These are phyloP conservation scores for Terfezia boudieri DNA, from an alignment of 495 filamentous ascomycete genomes.

Conservation along the genomic window DNA sequence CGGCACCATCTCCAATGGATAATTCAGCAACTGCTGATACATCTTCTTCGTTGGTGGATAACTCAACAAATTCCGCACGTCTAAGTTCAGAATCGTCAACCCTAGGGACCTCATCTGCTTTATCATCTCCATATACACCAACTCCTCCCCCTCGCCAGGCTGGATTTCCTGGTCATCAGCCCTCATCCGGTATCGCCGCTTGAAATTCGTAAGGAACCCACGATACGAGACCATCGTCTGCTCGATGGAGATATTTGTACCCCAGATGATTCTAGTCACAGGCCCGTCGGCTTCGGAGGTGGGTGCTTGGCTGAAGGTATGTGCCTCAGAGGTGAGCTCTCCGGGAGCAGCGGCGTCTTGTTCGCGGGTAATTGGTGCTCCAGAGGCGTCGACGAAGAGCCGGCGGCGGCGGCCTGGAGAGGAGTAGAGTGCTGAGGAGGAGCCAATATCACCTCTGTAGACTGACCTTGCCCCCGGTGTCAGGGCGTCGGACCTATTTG, in stretches of 20 bases:
- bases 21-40: conserved; percentile 82
- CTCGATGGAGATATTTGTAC: conserved; percentile 82
- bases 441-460: conserved; percentile 16
- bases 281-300: conserved; percentile 84
- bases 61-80: conserved; percentile 70
- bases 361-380: conserved; percentile 9
- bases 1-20: conserved; percentile 86
- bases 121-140: conserved; percentile 70
- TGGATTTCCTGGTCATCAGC: conserved; percentile 26
- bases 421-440: conserved; percentile 13
- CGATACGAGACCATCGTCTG: conserved; percentile 73
- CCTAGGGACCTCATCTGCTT: conserved; percentile 77
- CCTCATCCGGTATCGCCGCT: conserved; percentile 82
- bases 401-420: conserved; percentile 16
- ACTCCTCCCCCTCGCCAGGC: conserved; percentile 47
- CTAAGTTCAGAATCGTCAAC: conserved; percentile 61
- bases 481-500: conserved; percentile 2
- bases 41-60: conserved; percentile 83
- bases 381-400: conserved; percentile 17
- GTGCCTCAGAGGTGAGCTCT: conserved; percentile 11
- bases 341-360: conserved; percentile 4
- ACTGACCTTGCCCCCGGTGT: conserved; percentile 9
- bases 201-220: conserved; percentile 75
- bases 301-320: conserved; percentile 15
- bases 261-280: conserved; percentile 78